phyloP scores from a whole-genome alignment of 2,329 filamentous ascomycete species.

The Colletotrichum cereale region DNA sequence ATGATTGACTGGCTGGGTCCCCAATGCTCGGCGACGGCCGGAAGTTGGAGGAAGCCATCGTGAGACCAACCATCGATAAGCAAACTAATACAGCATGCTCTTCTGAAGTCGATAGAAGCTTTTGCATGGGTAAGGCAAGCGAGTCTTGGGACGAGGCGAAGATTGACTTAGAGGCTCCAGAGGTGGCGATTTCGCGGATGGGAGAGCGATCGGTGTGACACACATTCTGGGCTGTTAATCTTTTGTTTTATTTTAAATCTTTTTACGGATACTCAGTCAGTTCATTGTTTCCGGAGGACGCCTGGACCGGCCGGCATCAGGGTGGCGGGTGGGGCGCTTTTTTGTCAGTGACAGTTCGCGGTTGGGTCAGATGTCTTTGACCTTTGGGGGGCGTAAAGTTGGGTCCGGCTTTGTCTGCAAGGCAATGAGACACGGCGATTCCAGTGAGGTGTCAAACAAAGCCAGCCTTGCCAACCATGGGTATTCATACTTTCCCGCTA shows the following conservation, averaged over 20 bases:
- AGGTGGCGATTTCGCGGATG: slow-evolving; percentile 27
- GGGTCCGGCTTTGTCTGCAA: background rate
- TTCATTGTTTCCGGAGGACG: slow-evolving; percentile 8
- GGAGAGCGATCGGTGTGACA: slow-evolving; percentile 15
- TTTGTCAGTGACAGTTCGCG: slow-evolving; percentile 24
- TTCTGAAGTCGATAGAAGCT: slow-evolving; percentile 37
- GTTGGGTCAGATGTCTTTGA: slow-evolving; percentile 7
- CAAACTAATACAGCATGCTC: background rate
- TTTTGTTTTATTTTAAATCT: background rate
- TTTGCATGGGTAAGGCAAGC: slow-evolving; percentile 28
- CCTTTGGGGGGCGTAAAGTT: background rate
- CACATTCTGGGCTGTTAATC: too few species aligned
- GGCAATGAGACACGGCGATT: slow-evolving; percentile 16
- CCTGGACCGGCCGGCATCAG: slow-evolving; percentile 1
- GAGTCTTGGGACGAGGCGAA: slow-evolving; percentile 31
- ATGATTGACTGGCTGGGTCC: background rate
- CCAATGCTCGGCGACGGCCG: background rate
- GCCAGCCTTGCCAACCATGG: slow-evolving; percentile 8
- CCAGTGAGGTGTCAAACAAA: slow-evolving; percentile 5
- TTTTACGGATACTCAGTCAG: too few species aligned
- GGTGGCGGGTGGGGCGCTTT: slow-evolving; percentile 34
- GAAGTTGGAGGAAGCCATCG: slow-evolving; percentile 7
- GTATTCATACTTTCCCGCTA: background rate
- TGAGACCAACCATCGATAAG: background rate
- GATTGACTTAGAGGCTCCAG: slow-evolving; percentile 31